Conservation (phyloP, 176 grass and related monocot species). For the Oryza glumipatula region DNA sequence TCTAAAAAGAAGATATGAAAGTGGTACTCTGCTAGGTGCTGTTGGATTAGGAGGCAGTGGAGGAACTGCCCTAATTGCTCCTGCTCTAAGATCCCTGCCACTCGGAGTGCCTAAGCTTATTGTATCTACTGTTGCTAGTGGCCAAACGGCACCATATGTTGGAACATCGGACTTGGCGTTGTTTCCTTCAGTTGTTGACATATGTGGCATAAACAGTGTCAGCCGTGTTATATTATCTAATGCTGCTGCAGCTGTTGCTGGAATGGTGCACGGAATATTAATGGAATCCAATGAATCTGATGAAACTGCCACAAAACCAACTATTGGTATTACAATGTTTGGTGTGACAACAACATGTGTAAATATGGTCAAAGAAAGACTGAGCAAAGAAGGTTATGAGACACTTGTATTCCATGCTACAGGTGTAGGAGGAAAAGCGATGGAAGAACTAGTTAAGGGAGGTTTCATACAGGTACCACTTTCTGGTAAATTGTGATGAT, state of each 20-base stretch:
- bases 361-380: conserved; percentile 72
- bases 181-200: conserved; percentile 90
- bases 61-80: conserved; percentile 78
- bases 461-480: conserved; percentile 89
- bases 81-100: conserved; percentile 80
- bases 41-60: conserved; percentile 92
- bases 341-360: conserved; percentile 89
- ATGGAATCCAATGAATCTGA: conserved; percentile 50
- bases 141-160: conserved; percentile 75
- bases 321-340: conserved; percentile 94
- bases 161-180: conserved; percentile 82
- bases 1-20: conserved; percentile 59
- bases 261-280: conserved; percentile 70
- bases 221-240: conserved; percentile 78
- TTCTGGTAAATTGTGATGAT: conserved; percentile 32
- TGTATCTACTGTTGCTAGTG: conserved; percentile 87
- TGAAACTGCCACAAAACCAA: conserved; percentile 55
- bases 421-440: conserved; percentile 91
- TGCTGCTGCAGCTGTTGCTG: conserved; percentile 76
- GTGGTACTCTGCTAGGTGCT: conserved; percentile 58
- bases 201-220: conserved; percentile 85
- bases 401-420: conserved; percentile 96
- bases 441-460: conserved; percentile 84
- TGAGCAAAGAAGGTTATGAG: conserved; percentile 84
- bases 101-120: conserved; percentile 93